Percentiles rank a stretch among this genome's conserved stretches.
phyloP scores from a whole-genome alignment of 139 green algal genomes.

The Pleodorina starrii region DNA sequence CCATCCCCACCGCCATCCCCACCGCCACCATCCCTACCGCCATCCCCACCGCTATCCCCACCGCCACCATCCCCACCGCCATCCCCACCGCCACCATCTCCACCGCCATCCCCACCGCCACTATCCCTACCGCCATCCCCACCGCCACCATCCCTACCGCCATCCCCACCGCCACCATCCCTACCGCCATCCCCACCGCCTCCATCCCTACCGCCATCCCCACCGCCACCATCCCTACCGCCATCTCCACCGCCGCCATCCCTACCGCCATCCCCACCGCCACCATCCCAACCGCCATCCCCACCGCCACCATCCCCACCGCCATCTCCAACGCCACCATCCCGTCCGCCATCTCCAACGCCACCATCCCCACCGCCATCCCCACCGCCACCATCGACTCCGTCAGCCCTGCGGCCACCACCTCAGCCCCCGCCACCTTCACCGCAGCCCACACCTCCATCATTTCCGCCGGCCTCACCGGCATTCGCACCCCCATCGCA shows the following conservation, averaged over 20 bases:
- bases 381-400: background rate
- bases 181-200: background rate
- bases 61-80: background rate
- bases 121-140: background rate
- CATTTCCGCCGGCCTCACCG: too few relatives aligned
- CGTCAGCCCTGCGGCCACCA: too few relatives aligned
- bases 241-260: background rate
- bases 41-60: background rate
- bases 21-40: background rate
- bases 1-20: background rate
- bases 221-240: background rate
- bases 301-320: background rate
- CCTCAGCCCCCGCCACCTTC: background rate
- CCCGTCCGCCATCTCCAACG: background rate
- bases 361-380: background rate
- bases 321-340: background rate
- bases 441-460: background rate
- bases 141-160: background rate
- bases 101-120: background rate
- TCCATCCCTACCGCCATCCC: background rate
- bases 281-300: background rate
- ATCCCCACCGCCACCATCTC: background rate
- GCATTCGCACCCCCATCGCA: too few relatives aligned
- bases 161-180: background rate
- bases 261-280: background rate